Percentiles rank a stretch among this genome's conserved stretches.
These are phyloP conservation scores for Begonia loranthoides DNA, from an alignment of 306 rosid species.

Conservation along the genomic window DNA sequence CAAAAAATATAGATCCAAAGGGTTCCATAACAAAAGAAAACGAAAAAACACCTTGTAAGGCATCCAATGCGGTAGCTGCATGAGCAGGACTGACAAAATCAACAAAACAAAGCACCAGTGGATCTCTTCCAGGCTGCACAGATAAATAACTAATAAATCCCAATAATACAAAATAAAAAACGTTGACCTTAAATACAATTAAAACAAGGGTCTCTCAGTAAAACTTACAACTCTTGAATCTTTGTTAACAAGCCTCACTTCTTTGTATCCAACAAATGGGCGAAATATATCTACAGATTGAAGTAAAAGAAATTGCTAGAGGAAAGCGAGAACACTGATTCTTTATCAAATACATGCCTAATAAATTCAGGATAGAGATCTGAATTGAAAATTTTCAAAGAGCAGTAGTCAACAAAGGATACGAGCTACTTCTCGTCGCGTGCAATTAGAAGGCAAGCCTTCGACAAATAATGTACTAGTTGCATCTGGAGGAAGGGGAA, in stretches of 20 bases:
- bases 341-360: background rate
- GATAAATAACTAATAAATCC: conserved; percentile 19
- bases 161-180: conserved; percentile 8
- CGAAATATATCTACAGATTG: conserved; percentile 64
- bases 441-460: conserved; percentile 83
- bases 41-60: conserved; percentile 69
- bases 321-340: background rate
- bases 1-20: conserved; percentile 1
- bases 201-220: background rate
- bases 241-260: conserved; percentile 96
- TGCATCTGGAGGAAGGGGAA: conserved; percentile 89
- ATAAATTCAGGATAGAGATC: background rate
- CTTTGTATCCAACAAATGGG: conserved; percentile 98
- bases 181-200: conserved; percentile 6
- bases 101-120: conserved; percentile 86
- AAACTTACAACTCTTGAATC: conserved; percentile 88
- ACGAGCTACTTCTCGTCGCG: conserved; percentile 97
- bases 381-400: background rate
- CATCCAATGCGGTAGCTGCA: conserved; percentile 97
- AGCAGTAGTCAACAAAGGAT: conserved; percentile 35
- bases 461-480: conserved; percentile 85
- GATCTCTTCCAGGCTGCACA: conserved; percentile 94
- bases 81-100: conserved; percentile 94
- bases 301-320: conserved; percentile 34
- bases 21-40: conserved; percentile 10